A percentile compares a stretch with the other conserved stretches of the same genome.
Evolutionary conservation across 1,284 basidiomycete species (phyloP).

Genomic region (Tilletia setariae): DNA sequence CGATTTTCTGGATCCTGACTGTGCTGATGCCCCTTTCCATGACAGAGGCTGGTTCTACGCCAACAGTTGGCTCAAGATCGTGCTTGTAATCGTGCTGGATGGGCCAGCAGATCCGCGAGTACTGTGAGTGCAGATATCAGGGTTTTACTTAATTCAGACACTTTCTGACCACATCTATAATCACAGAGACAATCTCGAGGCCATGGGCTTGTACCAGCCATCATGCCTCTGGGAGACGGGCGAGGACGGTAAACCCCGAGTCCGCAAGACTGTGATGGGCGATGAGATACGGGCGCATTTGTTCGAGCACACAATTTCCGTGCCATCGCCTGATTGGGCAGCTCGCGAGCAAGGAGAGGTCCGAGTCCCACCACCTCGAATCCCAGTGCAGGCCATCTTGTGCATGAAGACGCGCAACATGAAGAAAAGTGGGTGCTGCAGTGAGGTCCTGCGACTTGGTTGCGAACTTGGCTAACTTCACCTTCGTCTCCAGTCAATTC

Average conservation of each 20-base stretch:
- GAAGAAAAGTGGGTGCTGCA: constrained; percentile 16
- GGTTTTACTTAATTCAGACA: background rate
- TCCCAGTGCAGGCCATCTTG: constrained; percentile 18
- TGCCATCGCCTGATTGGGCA: constrained; percentile 17
- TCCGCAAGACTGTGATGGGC: constrained; percentile 26
- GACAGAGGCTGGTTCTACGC: constrained; percentile 14
- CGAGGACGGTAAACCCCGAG: constrained; percentile 32
- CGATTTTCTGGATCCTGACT: background rate
- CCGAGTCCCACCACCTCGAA: constrained; percentile 6
- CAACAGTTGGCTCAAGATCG: constrained; percentile 18
- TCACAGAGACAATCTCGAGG: constrained; percentile 18
- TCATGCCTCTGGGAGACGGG: constrained; percentile 24
- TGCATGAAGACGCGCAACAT: constrained; percentile 18
- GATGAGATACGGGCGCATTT: constrained; percentile 17
- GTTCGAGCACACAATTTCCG: constrained; percentile 17
- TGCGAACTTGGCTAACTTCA: background rate
- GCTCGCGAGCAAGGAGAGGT: constrained; percentile 12
- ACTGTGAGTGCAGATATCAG: background rate
- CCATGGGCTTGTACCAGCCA: constrained; percentile 21
- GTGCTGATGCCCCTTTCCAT: too few relatives aligned
- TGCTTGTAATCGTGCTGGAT: constrained; percentile 17
- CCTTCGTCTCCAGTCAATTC: constrained; percentile 1
- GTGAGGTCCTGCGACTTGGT: background rate
- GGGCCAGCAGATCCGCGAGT: constrained; percentile 20
- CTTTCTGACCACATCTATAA: too few relatives aligned